These are phyloP conservation scores for Tremella yokohamensis DNA, from an alignment of 768 basidiomycete species.

Conservation along the genomic window DNA sequence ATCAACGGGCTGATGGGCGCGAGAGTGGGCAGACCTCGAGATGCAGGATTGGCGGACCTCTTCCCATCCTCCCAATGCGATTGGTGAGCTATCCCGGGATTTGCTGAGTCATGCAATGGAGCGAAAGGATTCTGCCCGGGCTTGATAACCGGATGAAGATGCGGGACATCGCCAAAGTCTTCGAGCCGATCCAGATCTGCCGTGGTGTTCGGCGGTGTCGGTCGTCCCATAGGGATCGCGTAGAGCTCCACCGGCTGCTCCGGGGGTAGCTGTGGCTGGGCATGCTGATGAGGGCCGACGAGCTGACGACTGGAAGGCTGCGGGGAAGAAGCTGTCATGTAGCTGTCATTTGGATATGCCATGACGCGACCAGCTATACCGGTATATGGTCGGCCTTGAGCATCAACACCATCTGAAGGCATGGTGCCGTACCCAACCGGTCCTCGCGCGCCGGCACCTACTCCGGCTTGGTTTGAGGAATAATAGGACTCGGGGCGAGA, in stretches of 20 bases:
- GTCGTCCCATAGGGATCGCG: slow-evolving; percentile 37
- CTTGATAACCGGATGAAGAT: slow-evolving; percentile 1
- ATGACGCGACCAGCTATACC: slow-evolving; percentile 24
- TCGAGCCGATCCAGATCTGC: slow-evolving; percentile 29
- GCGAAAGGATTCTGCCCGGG: too few relatives aligned
- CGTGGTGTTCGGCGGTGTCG: slow-evolving; percentile 24
- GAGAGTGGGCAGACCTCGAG: slow-evolving; percentile 25
- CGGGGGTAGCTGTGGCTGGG: background rate
- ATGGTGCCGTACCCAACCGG: background rate
- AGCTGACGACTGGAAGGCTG: slow-evolving; percentile 25
- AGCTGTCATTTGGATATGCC: slow-evolving; percentile 18
- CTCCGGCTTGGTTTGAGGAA: slow-evolving; percentile 33
- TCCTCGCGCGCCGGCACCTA: slow-evolving; percentile 24
- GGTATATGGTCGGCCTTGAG: slow-evolving; percentile 41
- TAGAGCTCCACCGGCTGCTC: slow-evolving; percentile 15
- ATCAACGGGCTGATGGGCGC: slow-evolving; percentile 30
- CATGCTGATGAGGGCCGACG: slow-evolving; percentile 17
- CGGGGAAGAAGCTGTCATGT: slow-evolving; percentile 14
- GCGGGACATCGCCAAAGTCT: slow-evolving; percentile 38
- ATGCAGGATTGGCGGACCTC: slow-evolving; percentile 1
- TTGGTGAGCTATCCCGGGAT: slow-evolving; percentile 18
- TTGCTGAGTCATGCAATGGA: slow-evolving; percentile 7
- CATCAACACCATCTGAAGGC: slow-evolving; percentile 29
- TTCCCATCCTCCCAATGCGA: slow-evolving; percentile 15
- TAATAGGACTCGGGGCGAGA: slow-evolving; percentile 26